Evolutionary conservation across 495 filamentous ascomycete genomes (phyloP).

Genomic region (Annulohypoxylon moriforme): DNA sequence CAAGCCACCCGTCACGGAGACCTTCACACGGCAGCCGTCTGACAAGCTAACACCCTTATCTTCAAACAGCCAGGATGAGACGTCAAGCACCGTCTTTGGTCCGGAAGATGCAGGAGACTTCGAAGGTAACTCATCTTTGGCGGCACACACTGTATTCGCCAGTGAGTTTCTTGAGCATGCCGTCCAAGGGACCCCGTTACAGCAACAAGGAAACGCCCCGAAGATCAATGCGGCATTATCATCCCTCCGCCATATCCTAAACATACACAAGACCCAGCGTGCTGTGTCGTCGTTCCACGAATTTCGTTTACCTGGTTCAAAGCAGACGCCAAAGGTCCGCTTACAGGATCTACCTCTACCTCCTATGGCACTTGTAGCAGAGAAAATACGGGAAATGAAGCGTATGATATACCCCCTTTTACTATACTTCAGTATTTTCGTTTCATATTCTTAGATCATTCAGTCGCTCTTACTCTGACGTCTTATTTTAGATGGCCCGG

Average conservation of each 20-base stretch:
- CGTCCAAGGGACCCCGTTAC: constrained; percentile 64
- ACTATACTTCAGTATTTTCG: not conserved
- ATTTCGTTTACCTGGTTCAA: constrained; percentile 57
- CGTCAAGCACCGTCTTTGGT: constrained; percentile 45
- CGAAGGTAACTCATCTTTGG: constrained; percentile 70
- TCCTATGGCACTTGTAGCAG: constrained; percentile 62
- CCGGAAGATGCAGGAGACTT: constrained; percentile 61
- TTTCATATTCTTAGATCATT: not conserved
- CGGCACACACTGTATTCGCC: constrained; percentile 72
- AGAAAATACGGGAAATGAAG: constrained; percentile 61
- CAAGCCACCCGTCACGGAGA: constrained; percentile 13
- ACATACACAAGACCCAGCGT: constrained; percentile 57
- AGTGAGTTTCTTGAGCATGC: constrained; percentile 70
- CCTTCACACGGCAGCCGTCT: not conserved
- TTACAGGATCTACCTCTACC: constrained; percentile 67
- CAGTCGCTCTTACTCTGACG: constrained; percentile 14
- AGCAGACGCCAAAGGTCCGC: constrained; percentile 53
- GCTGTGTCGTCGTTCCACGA: constrained; percentile 51
- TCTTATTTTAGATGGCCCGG: constrained; percentile 43
- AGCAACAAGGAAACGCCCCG: constrained; percentile 54
- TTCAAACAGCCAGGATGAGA: constrained; percentile 31
- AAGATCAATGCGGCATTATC: constrained; percentile 68
- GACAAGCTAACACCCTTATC: constrained; percentile 35
- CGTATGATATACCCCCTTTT: constrained; percentile 30
- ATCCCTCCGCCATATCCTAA: constrained; percentile 67